These are phyloP conservation scores for Obelidium mucronatum DNA, from an alignment of 192 early-diverging fungal species.

Conservation along the genomic window DNA sequence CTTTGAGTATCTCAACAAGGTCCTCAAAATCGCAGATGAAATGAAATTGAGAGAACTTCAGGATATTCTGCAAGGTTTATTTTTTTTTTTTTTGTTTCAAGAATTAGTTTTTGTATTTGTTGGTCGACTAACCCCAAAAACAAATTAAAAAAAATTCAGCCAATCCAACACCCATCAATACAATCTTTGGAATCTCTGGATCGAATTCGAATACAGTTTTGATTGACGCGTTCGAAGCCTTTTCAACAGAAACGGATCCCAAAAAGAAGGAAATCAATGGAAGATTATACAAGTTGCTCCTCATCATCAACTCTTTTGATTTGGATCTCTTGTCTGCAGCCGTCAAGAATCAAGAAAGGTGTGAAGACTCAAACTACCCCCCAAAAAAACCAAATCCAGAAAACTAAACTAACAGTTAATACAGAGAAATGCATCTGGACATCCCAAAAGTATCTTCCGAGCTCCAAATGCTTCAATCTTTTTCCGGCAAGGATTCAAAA, in stretches of 20 bases:
- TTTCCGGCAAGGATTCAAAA: constrained; percentile 44
- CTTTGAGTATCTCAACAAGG: constrained; percentile 54
- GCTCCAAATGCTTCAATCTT: constrained; percentile 60
- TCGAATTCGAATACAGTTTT: constrained; percentile 35
- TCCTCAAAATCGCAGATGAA: constrained; percentile 54
- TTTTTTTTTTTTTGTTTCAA: constrained; percentile 3
- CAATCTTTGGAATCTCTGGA: constrained; percentile 56
- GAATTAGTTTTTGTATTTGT: not conserved
- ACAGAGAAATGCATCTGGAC: constrained; percentile 50
- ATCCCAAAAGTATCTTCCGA: constrained; percentile 59
- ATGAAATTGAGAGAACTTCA: constrained; percentile 57
- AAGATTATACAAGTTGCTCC: constrained; percentile 62
- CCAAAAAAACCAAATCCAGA: not conserved
- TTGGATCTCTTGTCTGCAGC: constrained; percentile 55
- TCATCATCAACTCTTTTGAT: constrained; percentile 62
- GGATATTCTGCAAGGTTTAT: constrained; percentile 57
- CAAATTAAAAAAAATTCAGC: too few relatives aligned
- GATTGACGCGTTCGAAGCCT: constrained; percentile 60
- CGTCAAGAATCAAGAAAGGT: constrained; percentile 54
- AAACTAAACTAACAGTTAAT: not conserved
- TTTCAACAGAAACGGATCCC: constrained; percentile 50
- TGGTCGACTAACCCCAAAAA: not conserved
- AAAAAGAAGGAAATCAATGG: constrained; percentile 54
- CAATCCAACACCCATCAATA: constrained; percentile 55
- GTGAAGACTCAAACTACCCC: not conserved